phyloP scores from a whole-genome alignment of 2,329 filamentous ascomycete genomes.

The Pyricularia pennisetigena region DNA sequence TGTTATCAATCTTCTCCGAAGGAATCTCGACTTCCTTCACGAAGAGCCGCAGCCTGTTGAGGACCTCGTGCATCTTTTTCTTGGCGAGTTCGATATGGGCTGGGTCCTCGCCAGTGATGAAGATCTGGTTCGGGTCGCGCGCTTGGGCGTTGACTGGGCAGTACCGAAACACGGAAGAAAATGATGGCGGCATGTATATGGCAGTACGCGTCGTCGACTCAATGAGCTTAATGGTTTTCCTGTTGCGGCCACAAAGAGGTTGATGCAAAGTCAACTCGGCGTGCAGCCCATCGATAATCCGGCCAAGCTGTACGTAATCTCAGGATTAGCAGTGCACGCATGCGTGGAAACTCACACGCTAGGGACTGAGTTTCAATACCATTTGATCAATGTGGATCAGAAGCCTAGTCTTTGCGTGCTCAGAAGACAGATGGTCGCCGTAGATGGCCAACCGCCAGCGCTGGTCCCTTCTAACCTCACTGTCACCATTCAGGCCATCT shows the following conservation, averaged over 20 bases:
- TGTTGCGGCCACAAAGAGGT: conserved; percentile 81
- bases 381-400: conserved; percentile 96
- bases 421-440: conserved; percentile 87
- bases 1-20: conserved; percentile 87
- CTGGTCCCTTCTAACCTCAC: conserved; percentile 77
- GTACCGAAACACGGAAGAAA: conserved; percentile 86
- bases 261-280: conserved; percentile 84
- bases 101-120: conserved; percentile 83
- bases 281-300: conserved; percentile 68
- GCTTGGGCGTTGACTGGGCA: conserved; percentile 71
- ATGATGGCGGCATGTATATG: conserved; percentile 95
- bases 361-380: conserved; percentile 38
- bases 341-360: conserved; percentile 1
- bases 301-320: conserved; percentile 45
- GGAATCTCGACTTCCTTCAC: conserved; percentile 90
- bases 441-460: conserved; percentile 90
- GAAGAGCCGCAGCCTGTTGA: conserved; percentile 69
- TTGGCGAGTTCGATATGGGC: conserved; percentile 84
- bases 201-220: conserved; percentile 92
- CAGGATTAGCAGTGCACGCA: background rate
- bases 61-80: conserved; percentile 79
- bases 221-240: conserved; percentile 97
- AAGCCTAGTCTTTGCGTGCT: conserved; percentile 93
- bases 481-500: conserved; percentile 64
- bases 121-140: conserved; percentile 81